phyloP scores from a whole-genome alignment of 73 alveolate species.

The Tetrahymena elliotti region DNA sequence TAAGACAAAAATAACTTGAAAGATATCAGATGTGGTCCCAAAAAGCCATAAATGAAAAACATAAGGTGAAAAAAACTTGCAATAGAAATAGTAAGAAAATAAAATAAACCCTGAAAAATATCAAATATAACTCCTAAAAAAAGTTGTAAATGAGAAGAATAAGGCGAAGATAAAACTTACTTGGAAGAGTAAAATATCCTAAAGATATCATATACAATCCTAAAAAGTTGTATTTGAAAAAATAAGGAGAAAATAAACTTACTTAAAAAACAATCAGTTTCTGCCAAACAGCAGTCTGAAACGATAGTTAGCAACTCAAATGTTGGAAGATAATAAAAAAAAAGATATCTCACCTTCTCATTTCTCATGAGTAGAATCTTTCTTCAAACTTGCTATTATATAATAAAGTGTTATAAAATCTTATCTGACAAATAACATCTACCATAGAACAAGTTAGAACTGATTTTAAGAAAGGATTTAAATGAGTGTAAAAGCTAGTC shows the following conservation, averaged over 20 bases:
- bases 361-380: background rate
- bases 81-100: background rate
- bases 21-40: background rate
- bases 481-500: background rate
- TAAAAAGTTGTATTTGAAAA: background rate
- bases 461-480: background rate
- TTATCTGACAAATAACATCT: background rate
- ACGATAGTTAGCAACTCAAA: background rate
- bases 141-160: background rate
- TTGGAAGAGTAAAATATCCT: background rate
- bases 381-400: background rate
- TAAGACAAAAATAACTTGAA: background rate
- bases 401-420: background rate
- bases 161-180: background rate
- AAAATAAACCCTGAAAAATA: background rate
- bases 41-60: background rate
- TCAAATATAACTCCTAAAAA: background rate
- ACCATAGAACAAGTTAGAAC: background rate
- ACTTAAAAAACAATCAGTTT: background rate
- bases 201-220: background rate
- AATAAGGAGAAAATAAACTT: background rate
- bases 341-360: background rate
- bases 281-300: conserved; percentile 1
- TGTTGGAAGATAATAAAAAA: background rate
- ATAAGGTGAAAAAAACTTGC: background rate